phyloP scores from a whole-genome alignment of 2,329 filamentous ascomycete species.

The Sporothrix luriei region DNA sequence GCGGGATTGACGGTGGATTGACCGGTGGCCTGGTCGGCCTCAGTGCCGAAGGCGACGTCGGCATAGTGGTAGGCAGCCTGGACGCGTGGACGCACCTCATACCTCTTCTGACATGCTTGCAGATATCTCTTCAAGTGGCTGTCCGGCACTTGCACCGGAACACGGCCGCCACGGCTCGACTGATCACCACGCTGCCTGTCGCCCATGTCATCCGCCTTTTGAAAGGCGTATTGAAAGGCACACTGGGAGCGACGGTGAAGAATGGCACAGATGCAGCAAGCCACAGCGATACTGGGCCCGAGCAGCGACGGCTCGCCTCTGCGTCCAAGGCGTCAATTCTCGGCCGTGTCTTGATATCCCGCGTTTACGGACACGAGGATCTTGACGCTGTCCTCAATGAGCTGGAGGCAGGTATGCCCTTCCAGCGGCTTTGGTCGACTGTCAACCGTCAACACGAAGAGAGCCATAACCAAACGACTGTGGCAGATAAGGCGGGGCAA shows the following conservation, averaged over 20 bases:
- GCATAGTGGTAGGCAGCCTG: conserved; percentile 42
- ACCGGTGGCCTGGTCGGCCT: conserved; percentile 54
- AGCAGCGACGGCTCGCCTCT: not conserved
- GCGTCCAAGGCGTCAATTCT: conserved; percentile 41
- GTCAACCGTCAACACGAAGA: not conserved
- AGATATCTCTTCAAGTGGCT: conserved; percentile 56
- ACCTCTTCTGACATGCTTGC: not conserved
- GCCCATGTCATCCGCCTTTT: conserved; percentile 48
- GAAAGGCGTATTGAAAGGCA: conserved; percentile 46
- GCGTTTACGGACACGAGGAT: conserved; percentile 62
- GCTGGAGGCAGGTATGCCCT: conserved; percentile 29
- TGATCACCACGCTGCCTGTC: conserved; percentile 55
- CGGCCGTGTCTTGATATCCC: conserved; percentile 56
- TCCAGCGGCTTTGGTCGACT: conserved; percentile 33
- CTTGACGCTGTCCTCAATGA: conserved; percentile 60
- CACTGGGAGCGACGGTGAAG: not conserved
- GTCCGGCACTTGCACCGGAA: conserved; percentile 45
- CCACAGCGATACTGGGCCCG: conserved; percentile 4
- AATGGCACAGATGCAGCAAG: conserved; percentile 30
- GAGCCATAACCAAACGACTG: not conserved
- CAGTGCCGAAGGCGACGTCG: conserved; percentile 55
- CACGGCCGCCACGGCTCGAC: conserved; percentile 42
- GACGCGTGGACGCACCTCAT: not conserved
- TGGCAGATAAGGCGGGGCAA: not conserved
- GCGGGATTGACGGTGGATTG: conserved; percentile 52